A percentile compares a stretch with the other conserved stretches of the same genome.
phyloP scores from a whole-genome alignment of 768 basidiomycete genomes.

The Daedalea quercina region DNA sequence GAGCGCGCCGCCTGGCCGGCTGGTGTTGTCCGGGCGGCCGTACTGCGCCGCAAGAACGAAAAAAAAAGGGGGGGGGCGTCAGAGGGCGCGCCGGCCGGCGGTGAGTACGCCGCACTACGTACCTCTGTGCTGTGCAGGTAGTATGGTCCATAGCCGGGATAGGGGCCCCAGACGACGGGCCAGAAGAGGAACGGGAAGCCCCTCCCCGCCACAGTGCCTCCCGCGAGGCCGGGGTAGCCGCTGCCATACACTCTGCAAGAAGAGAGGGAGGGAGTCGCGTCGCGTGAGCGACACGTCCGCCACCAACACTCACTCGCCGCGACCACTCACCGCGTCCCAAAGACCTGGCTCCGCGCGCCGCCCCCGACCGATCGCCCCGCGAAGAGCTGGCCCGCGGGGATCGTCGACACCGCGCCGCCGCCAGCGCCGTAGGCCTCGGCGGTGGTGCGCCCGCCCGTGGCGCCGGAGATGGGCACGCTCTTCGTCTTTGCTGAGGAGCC shows the following conservation, averaged over 20 bases:
- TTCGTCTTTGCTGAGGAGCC: constrained; percentile 1
- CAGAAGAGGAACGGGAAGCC: constrained; percentile 63
- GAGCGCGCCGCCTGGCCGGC: constrained; percentile 29
- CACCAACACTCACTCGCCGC: too few species aligned
- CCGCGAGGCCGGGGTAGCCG: constrained; percentile 47
- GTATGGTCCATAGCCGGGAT: constrained; percentile 20
- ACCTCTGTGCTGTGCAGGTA: constrained; percentile 40
- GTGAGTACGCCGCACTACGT: constrained; percentile 2
- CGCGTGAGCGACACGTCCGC: not conserved
- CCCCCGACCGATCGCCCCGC: constrained; percentile 43
- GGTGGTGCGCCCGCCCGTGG: constrained; percentile 13
- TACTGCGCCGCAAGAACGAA: constrained; percentile 20
- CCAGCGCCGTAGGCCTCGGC: constrained; percentile 22
- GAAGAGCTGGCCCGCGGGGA: constrained; percentile 23
- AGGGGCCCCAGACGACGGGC: constrained; percentile 48
- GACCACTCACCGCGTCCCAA: constrained; percentile 2
- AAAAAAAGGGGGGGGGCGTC: not conserved
- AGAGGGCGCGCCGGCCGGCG: not conserved
- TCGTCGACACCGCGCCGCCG: constrained; percentile 17
- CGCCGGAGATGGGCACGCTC: constrained; percentile 16
- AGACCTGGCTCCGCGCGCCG: constrained; percentile 28
- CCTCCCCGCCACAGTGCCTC: constrained; percentile 40
- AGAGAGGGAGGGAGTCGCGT: too few species aligned
- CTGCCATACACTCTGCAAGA: constrained; percentile 47
- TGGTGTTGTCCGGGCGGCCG: constrained; percentile 26